Conservation (phyloP, 192 early-diverging fungal species). For the Coemansia sp. region DNA sequence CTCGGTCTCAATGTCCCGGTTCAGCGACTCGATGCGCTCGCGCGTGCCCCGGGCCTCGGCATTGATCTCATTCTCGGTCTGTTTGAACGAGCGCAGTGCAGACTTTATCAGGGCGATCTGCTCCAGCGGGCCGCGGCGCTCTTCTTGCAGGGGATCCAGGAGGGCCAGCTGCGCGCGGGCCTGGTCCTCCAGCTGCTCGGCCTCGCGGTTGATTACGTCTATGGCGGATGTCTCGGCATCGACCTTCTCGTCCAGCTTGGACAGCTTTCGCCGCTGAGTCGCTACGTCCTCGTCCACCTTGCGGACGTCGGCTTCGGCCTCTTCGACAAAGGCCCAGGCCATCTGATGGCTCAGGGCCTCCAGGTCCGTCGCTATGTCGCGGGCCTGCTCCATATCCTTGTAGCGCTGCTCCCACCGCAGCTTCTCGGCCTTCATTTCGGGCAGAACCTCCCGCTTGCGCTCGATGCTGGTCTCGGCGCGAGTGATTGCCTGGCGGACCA, state of each 20-base stretch:
- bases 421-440: slow-evolving; percentile 63
- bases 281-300: slow-evolving; percentile 25
- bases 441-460: slow-evolving; percentile 60
- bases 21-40: slow-evolving; percentile 23
- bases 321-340: slow-evolving; percentile 65
- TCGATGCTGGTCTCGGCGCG: slow-evolving; percentile 41
- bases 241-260: slow-evolving; percentile 50
- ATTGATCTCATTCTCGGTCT: slow-evolving; percentile 46
- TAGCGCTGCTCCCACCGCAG: slow-evolving; percentile 60
- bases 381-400: slow-evolving; percentile 60
- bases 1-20: slow-evolving; percentile 26
- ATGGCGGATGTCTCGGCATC: slow-evolving; percentile 42
- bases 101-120: slow-evolving; percentile 13
- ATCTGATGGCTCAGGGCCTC: slow-evolving; percentile 59
- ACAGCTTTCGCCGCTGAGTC: slow-evolving; percentile 11
- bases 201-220: slow-evolving; percentile 40
- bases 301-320: slow-evolving; percentile 50
- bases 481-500: slow-evolving; percentile 52
- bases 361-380: slow-evolving; percentile 52
- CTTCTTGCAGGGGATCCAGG: slow-evolving; percentile 19
- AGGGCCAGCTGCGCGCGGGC: slow-evolving; percentile 10
- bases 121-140: slow-evolving; percentile 7
- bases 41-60: slow-evolving; percentile 39
- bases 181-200: slow-evolving; percentile 31
- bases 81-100: slow-evolving; percentile 24